These are phyloP conservation scores for Stephanodiscus minutulus DNA, from an alignment of 108 stramenopile genomes.

Conservation along the genomic window DNA sequence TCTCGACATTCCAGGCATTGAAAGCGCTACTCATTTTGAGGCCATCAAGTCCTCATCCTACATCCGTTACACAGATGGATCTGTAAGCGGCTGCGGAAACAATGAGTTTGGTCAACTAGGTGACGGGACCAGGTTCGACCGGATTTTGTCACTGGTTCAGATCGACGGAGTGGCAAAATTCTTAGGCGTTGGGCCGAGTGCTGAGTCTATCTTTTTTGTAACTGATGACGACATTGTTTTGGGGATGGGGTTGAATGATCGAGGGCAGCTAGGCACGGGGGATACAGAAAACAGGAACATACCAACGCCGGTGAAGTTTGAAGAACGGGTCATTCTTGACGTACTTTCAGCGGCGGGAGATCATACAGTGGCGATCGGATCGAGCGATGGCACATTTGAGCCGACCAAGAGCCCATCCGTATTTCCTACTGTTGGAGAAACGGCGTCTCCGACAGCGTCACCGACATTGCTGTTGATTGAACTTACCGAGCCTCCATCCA, in stretches of 20 bases:
- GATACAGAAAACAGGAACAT: conserved; percentile 36
- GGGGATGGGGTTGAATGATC: conserved; percentile 40
- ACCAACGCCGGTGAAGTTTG: conserved; percentile 30
- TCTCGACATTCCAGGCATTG: conserved; percentile 24
- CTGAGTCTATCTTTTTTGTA: conserved; percentile 42
- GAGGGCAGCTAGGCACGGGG: conserved; percentile 48
- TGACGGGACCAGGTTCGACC: conserved; percentile 33
- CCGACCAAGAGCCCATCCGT: conserved; percentile 9
- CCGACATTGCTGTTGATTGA: neutral
- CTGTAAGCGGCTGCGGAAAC: conserved; percentile 57
- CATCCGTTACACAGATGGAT: conserved; percentile 47
- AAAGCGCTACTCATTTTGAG: conserved; percentile 17
- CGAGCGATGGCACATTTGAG: conserved; percentile 13
- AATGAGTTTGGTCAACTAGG: conserved; percentile 52
- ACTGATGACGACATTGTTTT: conserved; percentile 27
- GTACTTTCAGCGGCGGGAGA: conserved; percentile 43
- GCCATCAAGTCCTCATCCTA: conserved; percentile 33
- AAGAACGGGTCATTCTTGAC: conserved; percentile 5
- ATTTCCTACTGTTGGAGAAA: neutral
- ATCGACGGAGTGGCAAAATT: conserved; percentile 10
- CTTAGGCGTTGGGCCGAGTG: conserved; percentile 38
- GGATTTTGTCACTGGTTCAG: conserved; percentile 20
- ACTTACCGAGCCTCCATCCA: neutral
- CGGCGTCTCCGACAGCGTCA: conserved; percentile 5
- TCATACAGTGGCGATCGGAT: conserved; percentile 34